These are phyloP conservation scores for Pharnaceum exiguum DNA, from an alignment of 148 eudicot genomes.

Conservation along the genomic window DNA sequence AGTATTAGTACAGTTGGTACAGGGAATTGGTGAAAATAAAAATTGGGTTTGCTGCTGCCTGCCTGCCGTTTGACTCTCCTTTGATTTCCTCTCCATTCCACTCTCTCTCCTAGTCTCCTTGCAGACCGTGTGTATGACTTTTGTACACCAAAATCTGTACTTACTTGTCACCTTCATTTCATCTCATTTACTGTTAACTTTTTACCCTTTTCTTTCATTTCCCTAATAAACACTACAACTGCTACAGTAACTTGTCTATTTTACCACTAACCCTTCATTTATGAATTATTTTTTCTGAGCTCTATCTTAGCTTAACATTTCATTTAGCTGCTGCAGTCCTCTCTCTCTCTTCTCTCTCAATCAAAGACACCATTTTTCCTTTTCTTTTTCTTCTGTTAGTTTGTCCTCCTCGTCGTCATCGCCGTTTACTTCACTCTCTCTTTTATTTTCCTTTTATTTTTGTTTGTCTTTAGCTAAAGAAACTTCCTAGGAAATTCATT, in stretches of 20 bases:
- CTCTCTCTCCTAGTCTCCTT: neutral
- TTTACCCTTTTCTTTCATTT: too few relatives aligned
- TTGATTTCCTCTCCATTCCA: neutral
- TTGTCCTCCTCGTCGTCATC: constrained; percentile 1
- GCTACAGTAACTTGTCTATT: neutral
- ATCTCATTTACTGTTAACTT: too few relatives aligned
- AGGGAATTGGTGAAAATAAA: too few relatives aligned
- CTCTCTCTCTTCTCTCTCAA: neutral
- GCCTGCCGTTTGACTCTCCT: neutral
- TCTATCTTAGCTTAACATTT: neutral
- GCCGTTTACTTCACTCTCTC: constrained; percentile 20
- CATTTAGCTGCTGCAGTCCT: neutral
- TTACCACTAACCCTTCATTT: neutral
- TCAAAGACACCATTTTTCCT: constrained; percentile 9
- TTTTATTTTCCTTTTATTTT: neutral
- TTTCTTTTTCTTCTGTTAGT: neutral
- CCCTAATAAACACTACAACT: too few relatives aligned
- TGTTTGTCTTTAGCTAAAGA: neutral
- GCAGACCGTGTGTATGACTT: constrained; percentile 18
- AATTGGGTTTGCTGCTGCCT: too few relatives aligned
- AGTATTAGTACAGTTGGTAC: too few relatives aligned
- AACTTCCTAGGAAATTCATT: constrained; percentile 11
- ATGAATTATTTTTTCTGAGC: neutral
- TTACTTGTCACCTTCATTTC: too few relatives aligned
- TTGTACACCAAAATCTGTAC: too few relatives aligned